A percentile compares a stretch with the other conserved stretches of the same genome.
phyloP scores from a whole-genome alignment of 2,329 filamentous ascomycete genomes.

The Aspergillus tamarii region DNA sequence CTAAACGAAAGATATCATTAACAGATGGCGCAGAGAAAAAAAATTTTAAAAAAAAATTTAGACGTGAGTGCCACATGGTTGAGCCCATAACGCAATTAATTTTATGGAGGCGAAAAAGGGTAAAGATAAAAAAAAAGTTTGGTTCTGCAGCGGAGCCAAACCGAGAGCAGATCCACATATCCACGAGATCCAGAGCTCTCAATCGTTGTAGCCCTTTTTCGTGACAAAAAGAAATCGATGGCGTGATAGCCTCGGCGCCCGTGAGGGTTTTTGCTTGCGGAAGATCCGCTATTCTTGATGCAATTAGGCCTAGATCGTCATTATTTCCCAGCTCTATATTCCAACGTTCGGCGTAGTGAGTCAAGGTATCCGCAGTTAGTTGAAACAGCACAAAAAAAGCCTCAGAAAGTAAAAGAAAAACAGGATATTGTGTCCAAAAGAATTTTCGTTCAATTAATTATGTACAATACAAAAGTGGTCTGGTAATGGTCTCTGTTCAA shows the following conservation, averaged over 20 bases:
- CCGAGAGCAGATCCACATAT: conserved; percentile 3
- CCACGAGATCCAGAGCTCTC: conserved; percentile 11
- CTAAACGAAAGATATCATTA: not conserved
- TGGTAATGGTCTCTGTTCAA: conserved; percentile 24
- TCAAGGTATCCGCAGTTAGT: not conserved
- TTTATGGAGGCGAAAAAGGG: conserved; percentile 3
- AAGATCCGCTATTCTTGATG: conserved; percentile 1
- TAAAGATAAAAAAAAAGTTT: conserved; percentile 6
- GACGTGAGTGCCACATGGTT: conserved; percentile 2
- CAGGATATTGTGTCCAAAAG: not conserved
- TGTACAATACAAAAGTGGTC: conserved; percentile 28
- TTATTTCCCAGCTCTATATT: not conserved
- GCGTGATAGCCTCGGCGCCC: conserved; percentile 18
- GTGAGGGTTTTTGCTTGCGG: not conserved
- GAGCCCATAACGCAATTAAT: conserved; percentile 1
- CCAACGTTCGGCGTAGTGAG: not conserved
- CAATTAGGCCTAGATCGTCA: conserved; percentile 3
- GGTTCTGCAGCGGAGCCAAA: conserved; percentile 1
- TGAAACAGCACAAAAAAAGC: not conserved
- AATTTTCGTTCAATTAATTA: conserved; percentile 24
- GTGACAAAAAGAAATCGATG: conserved; percentile 34
- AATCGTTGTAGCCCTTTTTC: not conserved
- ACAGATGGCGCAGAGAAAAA: not conserved
- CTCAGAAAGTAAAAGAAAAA: conserved; percentile 1
- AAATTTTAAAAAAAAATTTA: not conserved